phyloP scores from a whole-genome alignment of 1,139 yeast genomes.

The Scheffersomyces parashehatae region DNA sequence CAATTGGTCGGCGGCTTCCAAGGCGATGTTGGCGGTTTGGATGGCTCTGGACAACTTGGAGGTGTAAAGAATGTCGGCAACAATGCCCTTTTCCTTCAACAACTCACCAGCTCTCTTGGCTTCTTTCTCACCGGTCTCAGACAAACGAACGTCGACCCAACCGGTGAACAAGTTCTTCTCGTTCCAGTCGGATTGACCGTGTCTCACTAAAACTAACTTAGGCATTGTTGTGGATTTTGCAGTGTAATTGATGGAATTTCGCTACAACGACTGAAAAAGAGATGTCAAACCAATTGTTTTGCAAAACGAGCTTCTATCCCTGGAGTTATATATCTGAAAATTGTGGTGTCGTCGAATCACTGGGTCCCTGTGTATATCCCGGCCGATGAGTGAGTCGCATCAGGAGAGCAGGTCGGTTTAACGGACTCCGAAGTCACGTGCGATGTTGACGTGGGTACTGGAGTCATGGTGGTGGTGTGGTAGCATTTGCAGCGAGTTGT shows the following conservation, averaged over 20 bases:
- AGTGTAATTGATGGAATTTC: neutral
- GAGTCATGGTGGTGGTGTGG: too few species aligned
- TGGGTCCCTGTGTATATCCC: too few species aligned
- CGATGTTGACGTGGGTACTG: too few species aligned
- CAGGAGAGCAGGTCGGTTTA: too few species aligned
- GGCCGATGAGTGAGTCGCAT: too few species aligned
- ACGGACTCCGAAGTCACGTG: too few species aligned
- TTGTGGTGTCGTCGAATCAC: too few species aligned
- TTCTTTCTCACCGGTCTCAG: conserved; percentile 83
- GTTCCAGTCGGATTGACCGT: conserved; percentile 99
- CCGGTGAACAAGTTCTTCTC: conserved; percentile 98
- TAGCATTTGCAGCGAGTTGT: too few species aligned
- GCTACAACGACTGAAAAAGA: neutral
- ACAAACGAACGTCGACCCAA: conserved; percentile 94
- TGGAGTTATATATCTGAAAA: too few species aligned
- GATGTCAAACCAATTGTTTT: too few species aligned
- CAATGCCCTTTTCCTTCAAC: conserved; percentile 80
- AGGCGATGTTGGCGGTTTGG: conserved; percentile 96
- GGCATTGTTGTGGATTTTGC: conserved; percentile 39
- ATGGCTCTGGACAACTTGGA: conserved; percentile 94
- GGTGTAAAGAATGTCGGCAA: conserved; percentile 88
- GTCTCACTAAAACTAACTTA: conserved; percentile 83
- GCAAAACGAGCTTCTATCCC: too few species aligned
- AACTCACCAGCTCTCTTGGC: conserved; percentile 94
- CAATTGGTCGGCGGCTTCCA: conserved; percentile 84